Evolutionary conservation across 768 basidiomycete genomes (phyloP).

Genomic region (Rubroboletus pulcherrimus): DNA sequence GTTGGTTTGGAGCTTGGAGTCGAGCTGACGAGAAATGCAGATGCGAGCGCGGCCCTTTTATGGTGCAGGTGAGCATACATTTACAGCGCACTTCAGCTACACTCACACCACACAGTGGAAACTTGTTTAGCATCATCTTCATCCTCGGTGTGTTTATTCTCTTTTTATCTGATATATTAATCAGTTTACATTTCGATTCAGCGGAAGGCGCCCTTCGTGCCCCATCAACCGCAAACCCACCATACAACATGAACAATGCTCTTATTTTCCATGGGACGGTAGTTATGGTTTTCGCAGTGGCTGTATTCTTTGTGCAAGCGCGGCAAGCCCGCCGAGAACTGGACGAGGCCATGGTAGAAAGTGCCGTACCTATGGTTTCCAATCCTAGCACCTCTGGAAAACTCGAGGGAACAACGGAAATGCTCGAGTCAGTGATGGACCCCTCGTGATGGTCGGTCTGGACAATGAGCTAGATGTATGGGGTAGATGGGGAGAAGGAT

Average conservation of each 20-base stretch:
- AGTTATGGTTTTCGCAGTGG: conserved; percentile 36
- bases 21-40: conserved; percentile 77
- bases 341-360: conserved; percentile 51
- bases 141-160: conserved; percentile 48
- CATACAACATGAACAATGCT: conserved; percentile 66
- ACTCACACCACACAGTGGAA: conserved; percentile 45
- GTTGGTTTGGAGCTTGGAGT: conserved; percentile 74
- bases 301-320: conserved; percentile 54
- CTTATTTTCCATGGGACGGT: conserved; percentile 64
- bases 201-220: conserved; percentile 69
- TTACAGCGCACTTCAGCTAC: neutral
- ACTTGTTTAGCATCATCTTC: conserved; percentile 58
- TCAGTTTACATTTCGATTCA: conserved; percentile 23
- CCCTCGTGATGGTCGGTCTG: neutral
- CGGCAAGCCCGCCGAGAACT: conserved; percentile 57
- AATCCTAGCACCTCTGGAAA: neutral
- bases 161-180: neutral
- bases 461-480: neutral
- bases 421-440: neutral
- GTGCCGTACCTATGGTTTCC: neutral
- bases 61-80: conserved; percentile 62
- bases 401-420: neutral
- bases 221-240: conserved; percentile 55
- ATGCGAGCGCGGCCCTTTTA: conserved; percentile 68
- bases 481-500: neutral